These are phyloP conservation scores for Gamarada debralockiae DNA, from an alignment of 495 filamentous ascomycete species.

Conservation along the genomic window DNA sequence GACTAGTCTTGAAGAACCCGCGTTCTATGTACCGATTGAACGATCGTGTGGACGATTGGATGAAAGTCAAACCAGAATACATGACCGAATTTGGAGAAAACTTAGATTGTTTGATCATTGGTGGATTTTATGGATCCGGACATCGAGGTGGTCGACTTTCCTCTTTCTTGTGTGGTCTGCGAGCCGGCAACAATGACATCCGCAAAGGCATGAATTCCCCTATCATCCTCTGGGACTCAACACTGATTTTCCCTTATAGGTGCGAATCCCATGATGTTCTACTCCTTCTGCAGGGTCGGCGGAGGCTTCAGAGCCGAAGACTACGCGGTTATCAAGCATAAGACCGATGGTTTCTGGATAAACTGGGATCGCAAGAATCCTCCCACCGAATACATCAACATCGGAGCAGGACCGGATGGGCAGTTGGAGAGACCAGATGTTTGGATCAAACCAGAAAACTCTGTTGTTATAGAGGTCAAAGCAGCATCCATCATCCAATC, in stretches of 20 bases:
- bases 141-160: slow-evolving; percentile 77
- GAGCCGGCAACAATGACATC: slow-evolving; percentile 66
- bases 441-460: slow-evolving; percentile 90
- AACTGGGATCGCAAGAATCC: slow-evolving; percentile 79
- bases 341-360: slow-evolving; percentile 87
- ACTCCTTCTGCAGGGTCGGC: slow-evolving; percentile 94
- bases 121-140: slow-evolving; percentile 90
- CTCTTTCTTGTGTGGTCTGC: slow-evolving; percentile 83
- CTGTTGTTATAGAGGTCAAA: slow-evolving; percentile 83
- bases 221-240: not conserved
- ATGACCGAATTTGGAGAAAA: slow-evolving; percentile 96
- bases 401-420: slow-evolving; percentile 62
- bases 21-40: slow-evolving; percentile 81
- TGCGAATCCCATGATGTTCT: slow-evolving; percentile 67
- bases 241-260: slow-evolving; percentile 14
- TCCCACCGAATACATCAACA: slow-evolving; percentile 74
- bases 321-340: slow-evolving; percentile 74
- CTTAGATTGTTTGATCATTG: slow-evolving; percentile 83
- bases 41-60: slow-evolving; percentile 93
- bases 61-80: slow-evolving; percentile 98
- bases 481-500: slow-evolving; percentile 74
- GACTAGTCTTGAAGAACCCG: slow-evolving; percentile 92
- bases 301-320: slow-evolving; percentile 86
- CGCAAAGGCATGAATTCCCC: slow-evolving; percentile 29
- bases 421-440: slow-evolving; percentile 82